Base-by-base conservation (phyloP, 768 basidiomycete species). In the Nidularia pulvinata region DNA sequence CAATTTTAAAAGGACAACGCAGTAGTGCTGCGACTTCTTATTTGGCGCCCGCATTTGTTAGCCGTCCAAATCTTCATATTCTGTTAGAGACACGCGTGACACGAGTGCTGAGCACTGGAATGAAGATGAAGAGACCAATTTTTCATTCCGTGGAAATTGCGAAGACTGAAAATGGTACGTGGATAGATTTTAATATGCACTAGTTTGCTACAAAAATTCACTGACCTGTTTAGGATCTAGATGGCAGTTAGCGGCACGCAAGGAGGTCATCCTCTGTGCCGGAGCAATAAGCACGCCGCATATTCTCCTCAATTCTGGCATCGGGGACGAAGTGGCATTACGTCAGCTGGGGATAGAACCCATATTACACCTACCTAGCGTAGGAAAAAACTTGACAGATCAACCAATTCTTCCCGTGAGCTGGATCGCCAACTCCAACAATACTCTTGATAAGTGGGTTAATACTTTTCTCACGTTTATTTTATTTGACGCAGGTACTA, bases 211-310 rank as follows among this genome's bases (percentile, higher is more conserved):
- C 16, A 16, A 42, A 11, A 13, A 42, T 42, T 13, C 39, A 13
- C 3, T 42, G 13, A 11, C 1, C 16, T 42, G 2, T 5, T 42
- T 42, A 42, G 13, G 11, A 16, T 42, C 39, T 42, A 42, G 16
- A 42, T 11, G 39, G 13, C 11, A 42, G 39, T 16, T 42, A 42
- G 39, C 5, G 11, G 39, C 39, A 42, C 39, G 39, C 39, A 68
- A 65, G 35, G 69, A 70, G 54, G 62, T 71, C 33, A 61, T 71
- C 43, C 59, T 71, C 4, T 69, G 67, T 16, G 69, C 67, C 14
- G 69, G 69, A 5, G 51, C 65, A 19, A 52, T 67, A 45, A 67
- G 66, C 10, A 65, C 65, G 2, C 63, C 67, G 1, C 61, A 59
- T 22, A 58, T 67, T 34, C 58, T 67, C 5, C 55, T 65, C 7